phyloP scores from a whole-genome alignment of 2,329 filamentous ascomycete genomes.

The Sarocladium oryzae region DNA sequence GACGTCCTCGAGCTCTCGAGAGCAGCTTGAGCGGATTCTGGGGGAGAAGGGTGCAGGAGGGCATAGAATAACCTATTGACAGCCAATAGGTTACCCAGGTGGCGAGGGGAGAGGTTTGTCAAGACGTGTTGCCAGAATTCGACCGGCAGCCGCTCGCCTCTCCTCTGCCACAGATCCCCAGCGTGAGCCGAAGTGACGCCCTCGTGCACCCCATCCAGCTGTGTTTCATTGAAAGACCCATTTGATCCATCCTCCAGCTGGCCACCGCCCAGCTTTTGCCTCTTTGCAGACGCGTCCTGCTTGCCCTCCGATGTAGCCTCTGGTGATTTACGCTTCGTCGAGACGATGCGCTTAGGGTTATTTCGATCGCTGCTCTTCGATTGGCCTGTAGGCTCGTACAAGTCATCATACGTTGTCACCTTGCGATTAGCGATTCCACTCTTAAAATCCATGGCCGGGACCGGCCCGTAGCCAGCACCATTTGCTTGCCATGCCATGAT shows the following conservation, averaged over 20 bases:
- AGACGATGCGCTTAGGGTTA: not conserved
- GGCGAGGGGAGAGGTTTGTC: slow-evolving; percentile 55
- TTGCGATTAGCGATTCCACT: not conserved
- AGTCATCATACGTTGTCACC: not conserved
- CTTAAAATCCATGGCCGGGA: not conserved
- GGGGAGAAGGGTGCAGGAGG: slow-evolving; percentile 46
- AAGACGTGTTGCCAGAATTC: slow-evolving; percentile 68
- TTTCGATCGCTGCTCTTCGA: not conserved
- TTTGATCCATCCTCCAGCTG: not conserved
- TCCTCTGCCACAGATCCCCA: not conserved
- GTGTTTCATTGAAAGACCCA: not conserved
- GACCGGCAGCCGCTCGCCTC: slow-evolving; percentile 37
- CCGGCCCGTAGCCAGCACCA: slow-evolving; percentile 1
- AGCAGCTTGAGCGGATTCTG: slow-evolving; percentile 18
- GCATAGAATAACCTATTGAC: slow-evolving; percentile 62
- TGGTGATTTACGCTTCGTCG: slow-evolving; percentile 3
- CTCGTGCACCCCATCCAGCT: not conserved
- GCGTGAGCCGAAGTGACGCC: not conserved
- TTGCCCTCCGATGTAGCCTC: not conserved
- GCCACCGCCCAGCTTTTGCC: not conserved
- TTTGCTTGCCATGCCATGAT: not conserved
- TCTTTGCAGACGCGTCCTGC: not conserved
- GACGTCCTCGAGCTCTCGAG: slow-evolving; percentile 9
- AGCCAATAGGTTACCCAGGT: slow-evolving; percentile 57
- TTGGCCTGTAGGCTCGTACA: not conserved